Percentiles rank a stretch among this genome's conserved stretches.
Evolutionary conservation across 2,329 filamentous ascomycete genomes (phyloP).

Genomic region (Akanthomyces dipterigenus): DNA sequence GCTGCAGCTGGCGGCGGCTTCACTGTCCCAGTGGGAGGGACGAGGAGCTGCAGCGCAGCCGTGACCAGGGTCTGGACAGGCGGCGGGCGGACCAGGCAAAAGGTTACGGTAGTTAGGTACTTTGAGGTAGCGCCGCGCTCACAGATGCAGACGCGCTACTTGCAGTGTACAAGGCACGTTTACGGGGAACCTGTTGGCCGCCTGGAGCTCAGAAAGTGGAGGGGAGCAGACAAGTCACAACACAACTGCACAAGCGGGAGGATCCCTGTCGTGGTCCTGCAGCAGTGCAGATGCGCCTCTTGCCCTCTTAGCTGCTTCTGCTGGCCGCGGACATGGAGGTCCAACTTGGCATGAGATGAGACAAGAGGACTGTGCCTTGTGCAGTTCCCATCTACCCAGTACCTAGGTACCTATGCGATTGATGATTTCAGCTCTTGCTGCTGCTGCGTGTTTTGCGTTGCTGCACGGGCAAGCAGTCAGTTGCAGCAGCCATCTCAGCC

Average conservation of each 20-base stretch:
- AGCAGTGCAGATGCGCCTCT: slow-evolving; percentile 7
- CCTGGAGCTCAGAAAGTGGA: neutral
- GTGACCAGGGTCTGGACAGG: neutral
- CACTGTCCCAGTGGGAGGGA: neutral
- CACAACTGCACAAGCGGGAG: neutral
- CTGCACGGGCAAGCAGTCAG: neutral
- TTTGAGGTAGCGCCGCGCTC: neutral
- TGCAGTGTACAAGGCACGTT: neutral
- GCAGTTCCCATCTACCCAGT: neutral
- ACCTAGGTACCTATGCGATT: neutral
- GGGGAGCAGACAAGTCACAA: neutral
- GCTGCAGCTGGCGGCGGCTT: neutral
- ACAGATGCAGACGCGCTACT: neutral
- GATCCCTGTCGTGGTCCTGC: slow-evolving; percentile 8
- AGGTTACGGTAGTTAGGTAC: neutral
- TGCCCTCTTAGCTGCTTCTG: neutral
- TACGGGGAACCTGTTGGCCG: neutral
- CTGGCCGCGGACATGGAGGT: too few relatives aligned
- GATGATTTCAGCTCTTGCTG: neutral
- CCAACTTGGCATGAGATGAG: neutral
- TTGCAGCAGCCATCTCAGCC: neutral
- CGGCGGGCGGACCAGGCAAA: too few relatives aligned
- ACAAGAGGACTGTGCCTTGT: neutral
- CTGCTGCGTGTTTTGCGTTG: neutral
- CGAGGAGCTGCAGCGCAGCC: neutral